Evolutionary conservation across 805 yeast genomes (phyloP).

Genomic region (Yueomyces sp.): DNA sequence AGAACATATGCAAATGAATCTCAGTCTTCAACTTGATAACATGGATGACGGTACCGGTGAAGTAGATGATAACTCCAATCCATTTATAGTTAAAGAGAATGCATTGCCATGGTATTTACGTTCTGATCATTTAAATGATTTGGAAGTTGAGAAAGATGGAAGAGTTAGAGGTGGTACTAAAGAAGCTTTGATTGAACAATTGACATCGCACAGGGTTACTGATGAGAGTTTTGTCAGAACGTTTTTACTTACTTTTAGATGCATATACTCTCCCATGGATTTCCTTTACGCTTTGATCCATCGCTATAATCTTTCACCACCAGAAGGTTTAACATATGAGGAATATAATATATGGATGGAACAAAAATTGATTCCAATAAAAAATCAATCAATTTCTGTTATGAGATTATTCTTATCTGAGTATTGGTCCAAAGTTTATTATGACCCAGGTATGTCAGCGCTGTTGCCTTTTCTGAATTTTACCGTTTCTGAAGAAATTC

Average conservation of each 20-base stretch:
- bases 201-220: constrained; percentile 54
- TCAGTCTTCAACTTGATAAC: background rate
- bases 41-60: background rate
- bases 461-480: constrained; percentile 23
- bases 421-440: constrained; percentile 54
- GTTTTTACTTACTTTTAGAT: constrained; percentile 55
- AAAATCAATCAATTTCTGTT: constrained; percentile 46
- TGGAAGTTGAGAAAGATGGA: constrained; percentile 52
- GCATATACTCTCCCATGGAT: constrained; percentile 54
- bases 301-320: constrained; percentile 65
- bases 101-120: constrained; percentile 52
- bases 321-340: constrained; percentile 72
- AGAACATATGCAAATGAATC: constrained; percentile 14
- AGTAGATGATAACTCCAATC: background rate
- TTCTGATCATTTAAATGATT: constrained; percentile 45
- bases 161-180: constrained; percentile 70
- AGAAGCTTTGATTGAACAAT: constrained; percentile 60
- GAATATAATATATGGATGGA: constrained; percentile 66
- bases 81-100: constrained; percentile 4
- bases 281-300: constrained; percentile 43
- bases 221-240: constrained; percentile 52
- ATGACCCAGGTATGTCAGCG: constrained; percentile 29
- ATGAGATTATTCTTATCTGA: constrained; percentile 51
- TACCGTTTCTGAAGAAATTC: constrained; percentile 26
- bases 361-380: constrained; percentile 51